These are phyloP conservation scores for Diplosphaera chodatii DNA, from an alignment of 139 green algal genomes.

Conservation along the genomic window DNA sequence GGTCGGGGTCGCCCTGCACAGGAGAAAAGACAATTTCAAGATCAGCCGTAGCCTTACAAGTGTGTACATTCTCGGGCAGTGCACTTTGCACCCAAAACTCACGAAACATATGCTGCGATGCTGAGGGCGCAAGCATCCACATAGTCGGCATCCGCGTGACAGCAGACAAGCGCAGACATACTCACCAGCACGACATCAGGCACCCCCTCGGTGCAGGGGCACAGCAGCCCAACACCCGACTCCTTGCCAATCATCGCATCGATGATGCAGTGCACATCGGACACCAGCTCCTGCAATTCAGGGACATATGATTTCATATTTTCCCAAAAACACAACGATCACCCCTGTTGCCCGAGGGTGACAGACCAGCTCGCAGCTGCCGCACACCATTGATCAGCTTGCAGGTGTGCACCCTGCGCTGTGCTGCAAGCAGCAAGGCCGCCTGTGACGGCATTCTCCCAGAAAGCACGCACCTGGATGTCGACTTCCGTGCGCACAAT, in stretches of 20 bases:
- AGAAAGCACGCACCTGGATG: constrained; percentile 4
- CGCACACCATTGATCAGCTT: too few species aligned
- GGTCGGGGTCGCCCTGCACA: constrained; percentile 46
- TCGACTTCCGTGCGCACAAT: constrained; percentile 58
- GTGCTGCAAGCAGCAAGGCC: background rate
- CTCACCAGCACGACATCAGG: constrained; percentile 8
- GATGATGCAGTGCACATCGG: constrained; percentile 77
- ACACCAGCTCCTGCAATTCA: constrained; percentile 36
- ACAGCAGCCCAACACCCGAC: constrained; percentile 27
- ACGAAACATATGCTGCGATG: background rate
- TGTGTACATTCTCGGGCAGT: too few species aligned
- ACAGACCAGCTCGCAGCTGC: too few species aligned
- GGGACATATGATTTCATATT: too few species aligned
- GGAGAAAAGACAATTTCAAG: constrained; percentile 8
- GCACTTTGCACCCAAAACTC: too few species aligned
- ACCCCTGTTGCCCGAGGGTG: too few species aligned
- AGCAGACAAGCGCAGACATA: too few species aligned
- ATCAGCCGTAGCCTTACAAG: too few species aligned
- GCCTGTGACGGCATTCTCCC: background rate
- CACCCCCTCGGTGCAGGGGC: constrained; percentile 21
- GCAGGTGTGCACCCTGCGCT: background rate
- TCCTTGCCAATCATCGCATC: constrained; percentile 63
- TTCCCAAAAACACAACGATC: too few species aligned
- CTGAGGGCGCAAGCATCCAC: too few species aligned
- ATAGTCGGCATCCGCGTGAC: too few species aligned